Conservation (phyloP, 139 green algal species). For the Coelastrella sp. region DNA sequence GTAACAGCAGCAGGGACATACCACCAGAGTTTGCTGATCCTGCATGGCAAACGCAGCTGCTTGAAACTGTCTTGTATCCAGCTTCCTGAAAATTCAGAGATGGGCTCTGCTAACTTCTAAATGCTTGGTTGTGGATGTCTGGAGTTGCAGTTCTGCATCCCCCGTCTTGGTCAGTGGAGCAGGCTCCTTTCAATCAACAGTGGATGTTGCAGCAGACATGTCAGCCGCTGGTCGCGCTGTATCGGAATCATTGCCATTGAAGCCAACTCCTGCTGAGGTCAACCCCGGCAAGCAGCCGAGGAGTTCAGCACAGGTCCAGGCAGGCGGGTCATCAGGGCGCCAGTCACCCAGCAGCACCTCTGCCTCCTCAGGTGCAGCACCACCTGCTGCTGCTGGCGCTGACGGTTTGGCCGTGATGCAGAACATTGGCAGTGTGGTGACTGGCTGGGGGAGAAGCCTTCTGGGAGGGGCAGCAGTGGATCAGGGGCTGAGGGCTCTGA, state of each 20-base stretch:
- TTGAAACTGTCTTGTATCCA: no score
- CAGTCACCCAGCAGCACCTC: slow-evolving; percentile 2
- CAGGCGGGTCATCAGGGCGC: background rate
- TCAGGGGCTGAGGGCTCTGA: slow-evolving; percentile 28
- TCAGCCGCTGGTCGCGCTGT: background rate
- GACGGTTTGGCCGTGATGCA: slow-evolving; percentile 8
- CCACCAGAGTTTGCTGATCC: no score
- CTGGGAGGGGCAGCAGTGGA: slow-evolving; percentile 16
- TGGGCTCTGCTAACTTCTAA: background rate
- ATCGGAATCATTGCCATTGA: background rate
- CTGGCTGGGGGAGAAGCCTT: slow-evolving; percentile 26
- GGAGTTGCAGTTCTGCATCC: background rate
- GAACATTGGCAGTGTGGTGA: slow-evolving; percentile 38
- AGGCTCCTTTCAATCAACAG: background rate
- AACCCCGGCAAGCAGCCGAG: background rate
- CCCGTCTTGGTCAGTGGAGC: background rate
- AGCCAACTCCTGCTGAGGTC: background rate
- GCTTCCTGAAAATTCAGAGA: no score
- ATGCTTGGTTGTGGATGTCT: background rate
- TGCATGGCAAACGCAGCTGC: no score
- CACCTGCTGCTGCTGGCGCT: background rate
- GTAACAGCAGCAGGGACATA: no score
- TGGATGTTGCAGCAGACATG: background rate
- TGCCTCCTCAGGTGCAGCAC: background rate
- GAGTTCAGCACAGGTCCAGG: background rate